Evolutionary conservation across 1,284 basidiomycete genomes (phyloP), one percentile per base, ranked within the genome.

Genomic region (Lignosus rhinocerotis): DNA sequence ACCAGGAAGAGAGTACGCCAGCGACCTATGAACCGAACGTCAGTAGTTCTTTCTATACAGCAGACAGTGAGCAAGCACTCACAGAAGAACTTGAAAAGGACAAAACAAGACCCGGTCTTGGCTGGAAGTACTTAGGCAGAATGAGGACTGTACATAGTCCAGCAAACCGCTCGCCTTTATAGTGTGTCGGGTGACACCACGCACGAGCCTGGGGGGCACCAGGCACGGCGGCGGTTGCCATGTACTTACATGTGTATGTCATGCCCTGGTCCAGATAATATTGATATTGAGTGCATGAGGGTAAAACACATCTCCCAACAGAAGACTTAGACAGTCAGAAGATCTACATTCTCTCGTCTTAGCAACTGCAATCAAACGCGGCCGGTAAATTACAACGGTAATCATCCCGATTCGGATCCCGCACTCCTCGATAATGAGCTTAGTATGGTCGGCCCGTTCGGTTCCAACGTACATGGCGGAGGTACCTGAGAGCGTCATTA

Each of bases 41-140:
- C 17, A 49, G 45, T 32, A 54, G 16, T 32, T 32, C 17, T 34
- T 19, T 30, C 48, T 56, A 34, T 41, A 50, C 17, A 32, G 17
- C 42, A 48, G 17, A 30, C 25, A 16, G 12, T 8, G 11, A 32
- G 47, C 17, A 33, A 6, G 30, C 41, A 62, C 64, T 51, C 41
- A 55, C 56, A 44, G 56, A 58, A 65, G 65, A 64, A 66, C 58
- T 65, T 61, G 65, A 71, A 67, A 45, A 65, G 63, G 73, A 75
- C 47, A 42, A 32, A 63, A 56, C 80, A 82, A 81, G 80, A 81
- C 77, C 81, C 81, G 75, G 81, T 81, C 81, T 81, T 81, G 80
- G 72, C 73, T 73, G 70, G 67, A 73, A 76, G 51, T 41, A 39
- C 36, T 6, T 14, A 59, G 44, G 69, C 70, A 72, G 72, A 75